These are phyloP conservation scores for Solanum etuberosum DNA, from an alignment of 257 asterid genomes.

Conservation along the genomic window DNA sequence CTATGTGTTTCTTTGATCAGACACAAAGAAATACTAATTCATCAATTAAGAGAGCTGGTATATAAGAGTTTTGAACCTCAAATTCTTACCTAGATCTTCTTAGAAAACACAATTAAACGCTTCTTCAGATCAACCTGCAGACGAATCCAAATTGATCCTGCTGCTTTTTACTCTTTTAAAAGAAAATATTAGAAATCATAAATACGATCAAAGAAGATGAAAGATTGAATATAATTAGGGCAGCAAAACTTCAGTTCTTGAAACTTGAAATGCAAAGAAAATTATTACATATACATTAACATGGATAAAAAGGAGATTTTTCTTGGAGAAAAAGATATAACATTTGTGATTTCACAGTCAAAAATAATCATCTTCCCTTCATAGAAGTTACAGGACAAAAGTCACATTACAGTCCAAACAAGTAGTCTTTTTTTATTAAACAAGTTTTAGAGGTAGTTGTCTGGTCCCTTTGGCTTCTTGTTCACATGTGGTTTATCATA, in stretches of 20 bases:
- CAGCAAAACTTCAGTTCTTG: not conserved
- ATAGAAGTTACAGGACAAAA: not conserved
- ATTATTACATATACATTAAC: not conserved
- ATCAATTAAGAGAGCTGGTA: not conserved
- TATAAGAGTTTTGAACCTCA: not conserved
- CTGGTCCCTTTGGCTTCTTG: not conserved
- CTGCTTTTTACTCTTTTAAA: not conserved
- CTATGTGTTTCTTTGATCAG: not conserved
- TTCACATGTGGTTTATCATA: not conserved
- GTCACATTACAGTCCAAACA: not conserved
- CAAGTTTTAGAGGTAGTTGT: not conserved
- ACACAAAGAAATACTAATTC: not conserved
- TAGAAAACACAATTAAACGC: too few species aligned
- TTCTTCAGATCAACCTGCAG: not conserved
- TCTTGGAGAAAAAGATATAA: not conserved
- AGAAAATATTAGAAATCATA: not conserved
- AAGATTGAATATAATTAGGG: accelerated
- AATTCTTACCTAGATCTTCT: too few species aligned
- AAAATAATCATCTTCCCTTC: not conserved
- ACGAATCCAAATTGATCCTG: not conserved
- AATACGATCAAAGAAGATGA: not conserved
- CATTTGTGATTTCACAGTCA: too few species aligned
- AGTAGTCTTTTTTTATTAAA: not conserved
- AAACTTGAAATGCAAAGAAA: not conserved
- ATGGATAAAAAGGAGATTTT: too few species aligned